Evolutionary conservation across 495 filamentous ascomycete species (phyloP).

Genomic region (Penicillium pancosmium): DNA sequence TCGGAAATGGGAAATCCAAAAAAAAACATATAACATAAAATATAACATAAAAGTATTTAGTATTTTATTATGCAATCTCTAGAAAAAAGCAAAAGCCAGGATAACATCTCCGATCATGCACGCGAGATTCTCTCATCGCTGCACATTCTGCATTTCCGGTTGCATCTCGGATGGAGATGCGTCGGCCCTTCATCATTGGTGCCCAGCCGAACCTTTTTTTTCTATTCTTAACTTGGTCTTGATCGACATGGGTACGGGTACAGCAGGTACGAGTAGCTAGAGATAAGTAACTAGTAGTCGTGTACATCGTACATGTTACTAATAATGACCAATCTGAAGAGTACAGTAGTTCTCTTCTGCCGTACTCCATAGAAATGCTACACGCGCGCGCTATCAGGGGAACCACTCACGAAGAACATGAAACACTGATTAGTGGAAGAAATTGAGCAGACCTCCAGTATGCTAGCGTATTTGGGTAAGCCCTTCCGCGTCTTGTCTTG

Average conservation of each 20-base stretch:
- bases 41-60: background rate
- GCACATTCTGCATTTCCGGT: constrained; percentile 4
- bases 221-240: constrained; percentile 13
- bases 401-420: constrained; percentile 1
- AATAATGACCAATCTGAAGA: too few species aligned
- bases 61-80: background rate
- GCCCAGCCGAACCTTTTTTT: constrained; percentile 24
- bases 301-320: too few species aligned
- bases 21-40: background rate
- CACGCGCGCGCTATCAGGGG: constrained; percentile 3
- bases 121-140: constrained; percentile 16
- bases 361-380: too few species aligned
- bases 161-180: constrained; percentile 12
- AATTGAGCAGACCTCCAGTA: background rate
- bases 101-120: constrained; percentile 30
- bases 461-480: constrained; percentile 10
- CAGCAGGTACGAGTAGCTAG: background rate
- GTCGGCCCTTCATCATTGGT: constrained; percentile 23
- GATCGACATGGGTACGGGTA: constrained; percentile 13
- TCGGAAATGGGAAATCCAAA: background rate
- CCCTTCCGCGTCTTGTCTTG: background rate
- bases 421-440: constrained; percentile 17
- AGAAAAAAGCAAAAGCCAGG: constrained; percentile 3
- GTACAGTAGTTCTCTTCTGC: too few species aligned
- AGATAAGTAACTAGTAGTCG: background rate